Percentiles rank a stretch among this genome's conserved stretches.
phyloP scores from a whole-genome alignment of 2,329 filamentous ascomycete genomes.

The Calonectria pteridis region DNA sequence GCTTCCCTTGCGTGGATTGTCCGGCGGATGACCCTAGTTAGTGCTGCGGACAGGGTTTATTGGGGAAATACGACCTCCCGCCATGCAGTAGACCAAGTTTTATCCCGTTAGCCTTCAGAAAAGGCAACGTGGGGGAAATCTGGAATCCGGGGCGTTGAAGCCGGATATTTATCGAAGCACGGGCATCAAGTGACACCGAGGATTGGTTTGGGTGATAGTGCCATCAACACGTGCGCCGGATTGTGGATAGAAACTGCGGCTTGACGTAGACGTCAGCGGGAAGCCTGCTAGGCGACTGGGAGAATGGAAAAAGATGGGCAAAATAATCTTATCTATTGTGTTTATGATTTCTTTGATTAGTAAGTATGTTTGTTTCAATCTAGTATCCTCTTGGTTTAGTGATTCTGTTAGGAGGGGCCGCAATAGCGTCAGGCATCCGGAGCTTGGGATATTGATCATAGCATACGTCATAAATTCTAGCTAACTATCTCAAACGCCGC shows the following conservation, averaged over 20 bases:
- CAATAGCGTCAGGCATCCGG: not conserved
- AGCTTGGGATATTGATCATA: not conserved
- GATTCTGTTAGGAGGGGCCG: not conserved
- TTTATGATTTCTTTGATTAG: not conserved
- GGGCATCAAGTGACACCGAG: not conserved
- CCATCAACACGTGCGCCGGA: not conserved
- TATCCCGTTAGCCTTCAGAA: not conserved
- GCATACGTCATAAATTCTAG: not conserved
- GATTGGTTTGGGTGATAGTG: not conserved
- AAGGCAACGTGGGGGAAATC: not conserved
- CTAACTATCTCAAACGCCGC: not conserved
- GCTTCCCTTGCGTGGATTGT: slow-evolving; percentile 31
- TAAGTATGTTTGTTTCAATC: too few relatives aligned
- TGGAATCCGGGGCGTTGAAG: not conserved
- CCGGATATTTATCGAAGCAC: not conserved
- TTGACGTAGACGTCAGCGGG: not conserved
- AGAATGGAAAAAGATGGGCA: not conserved
- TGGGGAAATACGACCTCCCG: not conserved
- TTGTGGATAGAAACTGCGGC: not conserved
- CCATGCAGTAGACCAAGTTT: not conserved
- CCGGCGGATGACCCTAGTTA: slow-evolving; percentile 27
- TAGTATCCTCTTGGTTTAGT: too few relatives aligned
- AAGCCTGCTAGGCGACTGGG: not conserved
- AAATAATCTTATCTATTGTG: not conserved
- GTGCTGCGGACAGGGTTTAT: not conserved